A percentile compares a stretch with the other conserved stretches of the same genome.
These are phyloP conservation scores for Cucurbita maxima DNA, from an alignment of 306 rosid genomes.

Conservation along the genomic window DNA sequence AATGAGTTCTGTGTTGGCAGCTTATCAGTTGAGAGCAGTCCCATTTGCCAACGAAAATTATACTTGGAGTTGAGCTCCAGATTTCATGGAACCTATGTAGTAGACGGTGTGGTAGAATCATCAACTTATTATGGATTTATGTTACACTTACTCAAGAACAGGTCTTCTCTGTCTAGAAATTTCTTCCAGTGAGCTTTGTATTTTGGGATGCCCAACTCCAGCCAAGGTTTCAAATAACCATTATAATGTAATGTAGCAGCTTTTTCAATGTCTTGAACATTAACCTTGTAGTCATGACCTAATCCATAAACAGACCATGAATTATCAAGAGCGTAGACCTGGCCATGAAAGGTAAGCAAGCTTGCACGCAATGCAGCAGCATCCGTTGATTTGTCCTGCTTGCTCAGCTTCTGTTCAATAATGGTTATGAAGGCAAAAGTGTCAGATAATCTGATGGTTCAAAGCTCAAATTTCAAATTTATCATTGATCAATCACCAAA, in stretches of 20 bases:
- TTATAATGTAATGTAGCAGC: slow-evolving; percentile 78
- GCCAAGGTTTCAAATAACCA: slow-evolving; percentile 97
- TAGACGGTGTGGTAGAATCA: slow-evolving; percentile 13
- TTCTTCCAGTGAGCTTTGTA: slow-evolving; percentile 69
- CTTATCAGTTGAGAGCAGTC: neutral
- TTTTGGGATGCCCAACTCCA: slow-evolving; percentile 84
- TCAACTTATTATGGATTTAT: slow-evolving; percentile 47
- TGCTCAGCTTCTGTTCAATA: slow-evolving; percentile 26
- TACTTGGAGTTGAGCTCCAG: slow-evolving; percentile 21
- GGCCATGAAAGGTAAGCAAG: slow-evolving; percentile 61
- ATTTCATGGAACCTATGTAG: slow-evolving; percentile 22
- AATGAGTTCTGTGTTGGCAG: neutral
- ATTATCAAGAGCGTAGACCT: slow-evolving; percentile 42
- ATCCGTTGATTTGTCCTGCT: slow-evolving; percentile 20
- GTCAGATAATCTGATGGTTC: slow-evolving; percentile 10
- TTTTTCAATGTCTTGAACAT: slow-evolving; percentile 22
- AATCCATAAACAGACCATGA: slow-evolving; percentile 65
- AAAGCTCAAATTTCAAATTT: neutral
- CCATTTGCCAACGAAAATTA: neutral
- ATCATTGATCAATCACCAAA: neutral
- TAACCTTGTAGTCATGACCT: slow-evolving; percentile 60
- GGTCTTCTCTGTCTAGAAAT: slow-evolving; percentile 61
- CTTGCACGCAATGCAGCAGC: slow-evolving; percentile 54
- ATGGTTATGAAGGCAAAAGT: slow-evolving; percentile 8
- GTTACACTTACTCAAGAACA: slow-evolving; percentile 88